phyloP scores from a whole-genome alignment of 495 filamentous ascomycete species.

The Penicillium cosmopolitanum region DNA sequence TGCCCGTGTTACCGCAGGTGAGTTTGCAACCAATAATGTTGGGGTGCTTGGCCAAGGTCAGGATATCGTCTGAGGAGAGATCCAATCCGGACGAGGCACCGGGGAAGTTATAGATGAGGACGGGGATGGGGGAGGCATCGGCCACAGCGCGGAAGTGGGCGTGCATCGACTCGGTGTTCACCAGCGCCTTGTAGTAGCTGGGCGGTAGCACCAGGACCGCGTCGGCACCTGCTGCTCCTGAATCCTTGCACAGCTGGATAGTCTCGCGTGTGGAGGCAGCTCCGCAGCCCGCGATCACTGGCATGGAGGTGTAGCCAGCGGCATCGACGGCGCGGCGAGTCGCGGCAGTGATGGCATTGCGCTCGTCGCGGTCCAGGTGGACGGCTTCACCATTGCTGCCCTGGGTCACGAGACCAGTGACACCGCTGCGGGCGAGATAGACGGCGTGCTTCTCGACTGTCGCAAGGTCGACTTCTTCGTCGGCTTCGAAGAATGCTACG shows the following conservation, averaged over 20 bases:
- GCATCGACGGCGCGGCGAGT: conserved; percentile 77
- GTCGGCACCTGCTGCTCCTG: conserved; percentile 74
- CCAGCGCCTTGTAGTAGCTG: conserved; percentile 76
- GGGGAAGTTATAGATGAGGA: conserved; percentile 94
- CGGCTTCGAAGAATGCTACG: conserved; percentile 66
- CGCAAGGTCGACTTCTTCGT: conserved; percentile 65
- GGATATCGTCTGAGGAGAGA: conserved; percentile 79
- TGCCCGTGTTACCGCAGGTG: conserved; percentile 94
- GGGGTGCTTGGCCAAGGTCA: conserved; percentile 71
- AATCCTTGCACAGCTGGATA: conserved; percentile 77
- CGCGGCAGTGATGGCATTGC: conserved; percentile 67
- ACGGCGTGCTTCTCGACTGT: conserved; percentile 77
- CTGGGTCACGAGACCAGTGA: conserved; percentile 81
- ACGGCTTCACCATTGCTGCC: conserved; percentile 92
- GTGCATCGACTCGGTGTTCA: conserved; percentile 58
- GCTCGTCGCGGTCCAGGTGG: conserved; percentile 72
- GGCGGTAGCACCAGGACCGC: conserved; percentile 86
- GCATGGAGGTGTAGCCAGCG: conserved; percentile 67
- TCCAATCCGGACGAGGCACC: conserved; percentile 81
- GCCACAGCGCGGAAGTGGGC: conserved; percentile 81
- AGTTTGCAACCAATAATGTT: conserved; percentile 93
- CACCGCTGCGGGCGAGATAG: conserved; percentile 78
- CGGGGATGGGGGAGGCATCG: conserved; percentile 78
- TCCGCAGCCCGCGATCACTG: conserved; percentile 84
- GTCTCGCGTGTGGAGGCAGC: conserved; percentile 86